These are phyloP conservation scores for Pseudogymnoascus sp. DNA, from an alignment of 2,329 filamentous ascomycete species.

Conservation along the genomic window DNA sequence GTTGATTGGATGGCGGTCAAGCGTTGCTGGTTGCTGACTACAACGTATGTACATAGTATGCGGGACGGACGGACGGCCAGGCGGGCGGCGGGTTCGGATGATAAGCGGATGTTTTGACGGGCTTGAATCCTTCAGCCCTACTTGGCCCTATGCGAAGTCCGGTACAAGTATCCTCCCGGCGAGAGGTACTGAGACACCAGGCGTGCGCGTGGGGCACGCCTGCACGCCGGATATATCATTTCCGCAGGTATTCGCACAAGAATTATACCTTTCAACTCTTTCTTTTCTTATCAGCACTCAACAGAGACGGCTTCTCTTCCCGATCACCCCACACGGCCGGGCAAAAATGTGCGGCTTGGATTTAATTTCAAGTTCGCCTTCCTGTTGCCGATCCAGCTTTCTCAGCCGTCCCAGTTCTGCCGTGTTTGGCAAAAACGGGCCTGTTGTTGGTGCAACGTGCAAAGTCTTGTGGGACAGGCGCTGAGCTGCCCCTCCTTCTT, in stretches of 20 bases:
- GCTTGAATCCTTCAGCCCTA: conserved; percentile 9
- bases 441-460: background rate
- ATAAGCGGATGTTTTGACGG: background rate
- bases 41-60: background rate
- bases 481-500: conserved; percentile 2
- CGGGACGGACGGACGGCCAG: conserved; percentile 7
- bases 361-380: conserved; percentile 1
- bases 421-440: background rate
- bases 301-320: background rate
- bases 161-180: conserved; percentile 2
- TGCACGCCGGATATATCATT: background rate
- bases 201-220: background rate
- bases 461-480: background rate
- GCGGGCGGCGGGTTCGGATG: conserved; percentile 10
- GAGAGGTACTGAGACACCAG: background rate
- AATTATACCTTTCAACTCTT: background rate
- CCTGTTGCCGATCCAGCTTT: conserved; percentile 1
- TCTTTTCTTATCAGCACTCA: background rate
- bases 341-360: background rate
- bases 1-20: background rate
- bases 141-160: conserved; percentile 8
- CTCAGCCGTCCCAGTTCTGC: background rate
- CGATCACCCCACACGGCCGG: background rate
- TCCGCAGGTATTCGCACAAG: background rate
- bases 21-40: background rate